Conservation (phyloP, 345 rosid genomes). For the Salix koriyanagi region DNA sequence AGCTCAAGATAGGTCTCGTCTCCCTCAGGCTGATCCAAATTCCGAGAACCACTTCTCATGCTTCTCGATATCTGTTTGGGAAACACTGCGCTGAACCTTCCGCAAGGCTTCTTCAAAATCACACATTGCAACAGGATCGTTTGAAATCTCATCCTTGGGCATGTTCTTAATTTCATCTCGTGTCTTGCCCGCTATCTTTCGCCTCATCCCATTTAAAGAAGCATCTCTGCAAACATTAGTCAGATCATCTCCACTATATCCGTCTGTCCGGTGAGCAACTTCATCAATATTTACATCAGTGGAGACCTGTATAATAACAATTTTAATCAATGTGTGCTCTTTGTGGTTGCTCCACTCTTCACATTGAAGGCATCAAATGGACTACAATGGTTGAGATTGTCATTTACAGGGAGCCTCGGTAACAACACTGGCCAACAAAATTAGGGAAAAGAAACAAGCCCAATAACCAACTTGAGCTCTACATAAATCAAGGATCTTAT, state of each 20-base stretch:
- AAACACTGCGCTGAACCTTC: conserved; percentile 95
- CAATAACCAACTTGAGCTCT: background rate
- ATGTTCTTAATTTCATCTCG: conserved; percentile 98
- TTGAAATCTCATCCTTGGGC: conserved; percentile 96
- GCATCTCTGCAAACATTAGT: conserved; percentile 98
- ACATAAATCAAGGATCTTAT: background rate
- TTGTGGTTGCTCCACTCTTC: background rate
- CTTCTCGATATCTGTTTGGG: conserved; percentile 83
- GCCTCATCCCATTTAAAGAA: conserved; percentile 98
- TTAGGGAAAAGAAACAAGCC: background rate
- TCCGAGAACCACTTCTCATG: conserved; percentile 97
- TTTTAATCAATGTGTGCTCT: background rate
- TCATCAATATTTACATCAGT: conserved; percentile 83
- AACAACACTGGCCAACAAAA: background rate
- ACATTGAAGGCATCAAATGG: background rate
- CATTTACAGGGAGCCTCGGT: background rate
- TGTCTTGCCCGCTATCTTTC: conserved; percentile 97
- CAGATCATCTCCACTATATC: conserved; percentile 99
- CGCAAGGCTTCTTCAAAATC: conserved; percentile 92
- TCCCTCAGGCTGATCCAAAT: conserved; percentile 77
- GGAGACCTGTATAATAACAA: conserved; percentile 55
- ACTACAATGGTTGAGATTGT: background rate
- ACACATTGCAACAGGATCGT: conserved; percentile 98
- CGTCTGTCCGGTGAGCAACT: conserved; percentile 83
- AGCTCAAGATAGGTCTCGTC: background rate